phyloP scores from a whole-genome alignment of 495 filamentous ascomycete species.

The Aspergillus taichungensis region DNA sequence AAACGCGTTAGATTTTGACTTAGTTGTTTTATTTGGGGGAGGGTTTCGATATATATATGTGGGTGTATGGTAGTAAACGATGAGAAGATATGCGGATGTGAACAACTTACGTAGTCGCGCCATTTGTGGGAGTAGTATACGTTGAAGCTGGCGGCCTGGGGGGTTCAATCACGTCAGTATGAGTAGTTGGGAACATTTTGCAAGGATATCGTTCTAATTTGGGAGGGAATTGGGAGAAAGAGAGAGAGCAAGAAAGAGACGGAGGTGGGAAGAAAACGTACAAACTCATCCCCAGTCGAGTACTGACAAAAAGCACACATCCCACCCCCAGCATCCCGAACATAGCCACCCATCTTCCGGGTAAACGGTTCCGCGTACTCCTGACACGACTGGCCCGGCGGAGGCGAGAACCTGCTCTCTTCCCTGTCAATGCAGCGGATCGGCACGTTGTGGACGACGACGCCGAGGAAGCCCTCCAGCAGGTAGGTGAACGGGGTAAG shows the following conservation, averaged over 20 bases:
- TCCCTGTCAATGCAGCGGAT: conserved; percentile 49
- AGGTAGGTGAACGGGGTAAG: conserved; percentile 57
- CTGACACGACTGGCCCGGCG: conserved; percentile 42
- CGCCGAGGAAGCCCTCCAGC: conserved; percentile 46
- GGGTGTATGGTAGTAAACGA: not conserved
- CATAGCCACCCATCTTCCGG: conserved; percentile 40
- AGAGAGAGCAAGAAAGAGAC: not conserved
- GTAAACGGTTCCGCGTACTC: conserved; percentile 41
- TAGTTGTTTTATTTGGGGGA: not conserved
- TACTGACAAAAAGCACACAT: conserved; percentile 58
- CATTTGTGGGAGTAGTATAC: conserved; percentile 48
- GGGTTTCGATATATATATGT: not conserved
- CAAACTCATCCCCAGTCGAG: conserved; percentile 46
- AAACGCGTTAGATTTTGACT: not conserved
- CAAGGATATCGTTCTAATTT: not conserved
- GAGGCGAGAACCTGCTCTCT: conserved; percentile 47
- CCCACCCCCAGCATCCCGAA: conserved; percentile 32
- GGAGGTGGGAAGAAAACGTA: conserved; percentile 26
- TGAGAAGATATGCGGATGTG: not conserved
- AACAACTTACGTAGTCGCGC: conserved; percentile 48
- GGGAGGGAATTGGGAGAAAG: not conserved
- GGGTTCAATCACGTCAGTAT: conserved; percentile 12
- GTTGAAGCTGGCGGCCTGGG: conserved; percentile 37
- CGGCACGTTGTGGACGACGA: conserved; percentile 44
- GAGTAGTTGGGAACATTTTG: not conserved